phyloP scores from a whole-genome alignment of 2,329 filamentous ascomycete genomes.

The Microdochium trichocladiopsis region DNA sequence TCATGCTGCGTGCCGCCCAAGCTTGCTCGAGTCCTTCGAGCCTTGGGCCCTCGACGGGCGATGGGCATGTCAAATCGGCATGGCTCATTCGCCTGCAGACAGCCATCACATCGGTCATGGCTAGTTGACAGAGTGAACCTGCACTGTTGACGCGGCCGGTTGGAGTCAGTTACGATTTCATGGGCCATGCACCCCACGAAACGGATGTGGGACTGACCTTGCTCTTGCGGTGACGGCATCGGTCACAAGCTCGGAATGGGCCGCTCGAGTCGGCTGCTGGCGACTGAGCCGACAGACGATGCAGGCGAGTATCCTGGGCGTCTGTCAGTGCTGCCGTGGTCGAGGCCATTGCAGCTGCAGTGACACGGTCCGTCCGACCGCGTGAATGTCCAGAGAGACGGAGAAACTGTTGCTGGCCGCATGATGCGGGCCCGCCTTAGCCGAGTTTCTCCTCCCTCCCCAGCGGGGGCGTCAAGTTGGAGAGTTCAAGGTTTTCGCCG shows the following conservation, averaged over 20 bases:
- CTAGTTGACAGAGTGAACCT: neutral
- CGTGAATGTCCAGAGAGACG: no score
- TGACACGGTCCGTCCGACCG: no score
- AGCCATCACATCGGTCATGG: slow-evolving; percentile 6
- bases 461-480: neutral
- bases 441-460: neutral
- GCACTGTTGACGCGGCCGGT: no score
- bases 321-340: no score
- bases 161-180: no score
- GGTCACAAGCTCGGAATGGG: neutral
- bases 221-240: neutral
- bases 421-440: neutral
- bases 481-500: neutral
- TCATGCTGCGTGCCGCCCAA: neutral
- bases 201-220: neutral
- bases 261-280: neutral
- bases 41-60: slow-evolving; percentile 29
- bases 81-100: slow-evolving; percentile 19
- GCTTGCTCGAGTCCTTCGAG: neutral
- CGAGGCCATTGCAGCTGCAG: no score
- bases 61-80: slow-evolving; percentile 31
- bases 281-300: neutral
- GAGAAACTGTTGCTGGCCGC: neutral
- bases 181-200: no score
- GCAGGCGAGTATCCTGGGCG: no score